phyloP scores from a whole-genome alignment of 371 early-diverging fungal genomes.

The Funneliformis caledonium region DNA sequence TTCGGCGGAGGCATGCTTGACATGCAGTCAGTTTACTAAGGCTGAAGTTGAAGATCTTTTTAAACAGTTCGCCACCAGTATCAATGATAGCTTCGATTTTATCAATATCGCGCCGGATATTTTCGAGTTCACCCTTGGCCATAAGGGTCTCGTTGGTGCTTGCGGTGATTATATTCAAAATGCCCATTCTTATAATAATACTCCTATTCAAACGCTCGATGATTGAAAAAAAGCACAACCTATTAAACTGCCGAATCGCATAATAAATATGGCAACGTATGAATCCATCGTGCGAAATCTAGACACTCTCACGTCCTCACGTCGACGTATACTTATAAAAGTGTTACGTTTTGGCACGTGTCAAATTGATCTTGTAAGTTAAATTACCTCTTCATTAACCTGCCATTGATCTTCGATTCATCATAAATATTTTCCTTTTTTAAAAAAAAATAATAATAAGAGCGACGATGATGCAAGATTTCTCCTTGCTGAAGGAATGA shows the following conservation, averaged over 20 bases:
- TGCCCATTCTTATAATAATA: background rate
- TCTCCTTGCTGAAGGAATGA: slow-evolving; percentile 38
- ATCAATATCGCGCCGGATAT: slow-evolving; percentile 25
- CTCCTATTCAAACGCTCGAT: slow-evolving; percentile 12
- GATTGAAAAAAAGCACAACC: background rate
- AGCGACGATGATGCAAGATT: slow-evolving; percentile 1
- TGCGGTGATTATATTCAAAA: slow-evolving; percentile 23
- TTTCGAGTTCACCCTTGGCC: slow-evolving; percentile 37
- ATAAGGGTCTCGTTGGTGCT: slow-evolving; percentile 39
- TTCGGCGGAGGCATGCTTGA: slow-evolving; percentile 12
- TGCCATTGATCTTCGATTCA: background rate
- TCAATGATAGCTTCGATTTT: background rate
- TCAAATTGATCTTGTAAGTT: slow-evolving; percentile 25
- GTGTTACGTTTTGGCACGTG: slow-evolving; percentile 18
- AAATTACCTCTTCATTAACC: slow-evolving; percentile 13
- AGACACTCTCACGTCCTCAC: background rate
- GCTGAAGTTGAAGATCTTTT: slow-evolving; percentile 22
- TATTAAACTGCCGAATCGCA: background rate
- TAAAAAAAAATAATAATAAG: slow-evolving; percentile 25
- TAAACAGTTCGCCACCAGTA: slow-evolving; percentile 11
- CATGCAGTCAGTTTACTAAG: slow-evolving; percentile 28
- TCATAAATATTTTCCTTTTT: slow-evolving; percentile 7
- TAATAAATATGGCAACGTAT: background rate
- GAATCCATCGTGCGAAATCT: slow-evolving; percentile 5
- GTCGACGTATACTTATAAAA: slow-evolving; percentile 6